phyloP scores from a whole-genome alignment of 257 asterid genomes.

The Plantago elongata region DNA sequence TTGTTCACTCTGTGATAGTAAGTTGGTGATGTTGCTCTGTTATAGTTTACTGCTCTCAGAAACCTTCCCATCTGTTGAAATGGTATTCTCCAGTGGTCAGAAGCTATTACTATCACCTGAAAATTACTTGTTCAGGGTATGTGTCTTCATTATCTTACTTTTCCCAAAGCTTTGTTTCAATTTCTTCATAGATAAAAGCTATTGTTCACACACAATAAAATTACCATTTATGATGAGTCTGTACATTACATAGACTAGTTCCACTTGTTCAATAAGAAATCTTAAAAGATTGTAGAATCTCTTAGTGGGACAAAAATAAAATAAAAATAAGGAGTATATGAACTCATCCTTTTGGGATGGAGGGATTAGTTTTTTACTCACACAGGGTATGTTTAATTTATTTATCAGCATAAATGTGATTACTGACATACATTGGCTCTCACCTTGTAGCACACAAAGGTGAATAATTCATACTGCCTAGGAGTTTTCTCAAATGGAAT shows the following conservation, averaged over 20 bases:
- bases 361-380: background rate
- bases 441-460: constrained; percentile 66
- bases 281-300: too few relatives aligned
- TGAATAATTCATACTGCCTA: constrained; percentile 89
- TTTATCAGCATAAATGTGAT: background rate
- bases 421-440: constrained; percentile 10
- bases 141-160: constrained; percentile 13
- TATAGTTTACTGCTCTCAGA: constrained; percentile 59
- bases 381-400: background rate
- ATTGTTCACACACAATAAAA: too few relatives aligned
- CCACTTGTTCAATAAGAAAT: too few relatives aligned
- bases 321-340: too few relatives aligned
- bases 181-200: background rate
- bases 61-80: constrained; percentile 78
- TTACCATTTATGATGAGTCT: too few relatives aligned
- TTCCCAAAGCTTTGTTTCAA: background rate
- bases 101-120: constrained; percentile 86
- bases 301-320: too few relatives aligned
- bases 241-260: too few relatives aligned
- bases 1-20: constrained; percentile 23
- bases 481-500: constrained; percentile 94
- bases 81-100: constrained; percentile 80
- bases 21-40: constrained; percentile 41
- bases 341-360: too few relatives aligned
- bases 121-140: constrained; percentile 92